Evolutionary conservation across 768 basidiomycete genomes (phyloP), one percentile per base, ranked within the genome.

Genomic region (Mycena vulgaris): DNA sequence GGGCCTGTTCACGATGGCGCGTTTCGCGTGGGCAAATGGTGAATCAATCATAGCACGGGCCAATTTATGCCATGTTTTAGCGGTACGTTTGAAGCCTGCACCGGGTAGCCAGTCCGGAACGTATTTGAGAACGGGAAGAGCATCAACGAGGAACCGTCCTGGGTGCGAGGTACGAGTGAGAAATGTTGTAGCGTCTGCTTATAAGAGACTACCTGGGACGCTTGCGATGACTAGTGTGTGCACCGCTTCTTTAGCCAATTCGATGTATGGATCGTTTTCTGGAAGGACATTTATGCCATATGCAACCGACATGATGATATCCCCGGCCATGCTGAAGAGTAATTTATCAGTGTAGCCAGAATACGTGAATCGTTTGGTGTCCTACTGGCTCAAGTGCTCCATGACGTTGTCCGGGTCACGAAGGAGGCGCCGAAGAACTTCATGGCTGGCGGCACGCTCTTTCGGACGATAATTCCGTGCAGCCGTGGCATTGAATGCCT

Each of bases 261-360:
- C 48, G 31, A 78, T 51, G 56, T 73, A 79, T 11, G 75, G 80
- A 57, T 81, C 80, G 48, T 76, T 59, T 7, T 62, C 28, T 3
- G 73, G 64, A 23, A 62, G 68, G n/a, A 78, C 70, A 17, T 75
- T 71, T 30, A 80, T 64, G 13, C 80, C 80, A 47, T 81, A 81
- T 19, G 78, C 70, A 10, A 78, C 69, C 9, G 71, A 62, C 67
- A 68, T 68, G 21, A 62, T 68, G 33, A 37, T 35, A 2, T 49
- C 52, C 7, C 76, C 78, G 6, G 78, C 74, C 66, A 80, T 70
- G 31, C 78, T 80, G 37, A 56, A 49, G 2, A 14, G 3, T 14
- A 52, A 3, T 23, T 13, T 37, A 40, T 49, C 16, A 35, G 53
- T 11, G 13, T 48, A 21, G 11, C 4, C 16, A 11, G 3, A 17